Evolutionary conservation across 179 eudicot genomes (phyloP).

Genomic region (Beta lomatogona): DNA sequence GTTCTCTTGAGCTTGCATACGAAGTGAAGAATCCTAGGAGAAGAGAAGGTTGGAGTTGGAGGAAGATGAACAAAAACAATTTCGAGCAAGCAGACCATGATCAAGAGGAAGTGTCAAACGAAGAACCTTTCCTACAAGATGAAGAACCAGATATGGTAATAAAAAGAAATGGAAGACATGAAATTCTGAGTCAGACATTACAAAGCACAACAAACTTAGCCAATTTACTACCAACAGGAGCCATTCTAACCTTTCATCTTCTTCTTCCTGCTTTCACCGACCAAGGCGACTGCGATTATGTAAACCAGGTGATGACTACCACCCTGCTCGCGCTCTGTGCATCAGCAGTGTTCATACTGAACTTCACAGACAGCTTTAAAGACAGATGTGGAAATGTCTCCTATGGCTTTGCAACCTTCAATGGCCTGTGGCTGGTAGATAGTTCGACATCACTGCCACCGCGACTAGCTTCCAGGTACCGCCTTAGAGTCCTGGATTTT

Average conservation of each 20-base stretch:
- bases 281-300: slow-evolving; percentile 46
- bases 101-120: background rate
- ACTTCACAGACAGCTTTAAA: slow-evolving; percentile 63
- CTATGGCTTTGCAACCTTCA: slow-evolving; percentile 59
- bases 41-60: no score
- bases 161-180: background rate
- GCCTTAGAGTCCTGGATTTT: slow-evolving; percentile 46
- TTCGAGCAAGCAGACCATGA: no score
- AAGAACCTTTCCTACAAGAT: background rate
- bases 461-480: slow-evolving; percentile 41
- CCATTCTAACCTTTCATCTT: slow-evolving; percentile 56
- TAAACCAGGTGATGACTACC: slow-evolving; percentile 35
- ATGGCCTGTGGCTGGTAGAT: slow-evolving; percentile 62
- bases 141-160: background rate
- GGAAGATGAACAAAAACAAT: no score
- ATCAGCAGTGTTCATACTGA: slow-evolving; percentile 45
- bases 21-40: no score
- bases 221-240: slow-evolving; percentile 32
- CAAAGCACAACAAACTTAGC: slow-evolving; percentile 15
- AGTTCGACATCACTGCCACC: slow-evolving; percentile 33
- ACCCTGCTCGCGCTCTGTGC: slow-evolving; percentile 43
- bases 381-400: slow-evolving; percentile 55
- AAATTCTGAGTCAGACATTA: background rate
- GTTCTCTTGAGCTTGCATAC: no score
- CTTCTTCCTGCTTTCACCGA: slow-evolving; percentile 57